Conservation (phyloP, 2,329 filamentous ascomycete species). For the Sporothrix inflata region DNA sequence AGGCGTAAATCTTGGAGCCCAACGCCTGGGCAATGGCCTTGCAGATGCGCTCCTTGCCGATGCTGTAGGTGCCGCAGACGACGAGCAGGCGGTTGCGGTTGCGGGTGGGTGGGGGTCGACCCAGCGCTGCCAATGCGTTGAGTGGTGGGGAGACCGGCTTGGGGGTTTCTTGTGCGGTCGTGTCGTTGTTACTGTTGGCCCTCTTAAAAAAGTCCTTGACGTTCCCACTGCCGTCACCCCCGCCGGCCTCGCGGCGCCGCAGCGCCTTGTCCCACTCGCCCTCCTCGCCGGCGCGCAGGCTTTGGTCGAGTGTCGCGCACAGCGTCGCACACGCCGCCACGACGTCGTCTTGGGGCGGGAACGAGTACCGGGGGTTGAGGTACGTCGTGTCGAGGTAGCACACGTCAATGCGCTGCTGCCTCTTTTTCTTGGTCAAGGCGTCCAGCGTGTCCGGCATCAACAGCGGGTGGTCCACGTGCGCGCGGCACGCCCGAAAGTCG, state of each 20-base stretch:
- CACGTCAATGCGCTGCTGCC: conserved; percentile 86
- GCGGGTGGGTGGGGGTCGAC: conserved; percentile 23
- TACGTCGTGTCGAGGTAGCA: conserved; percentile 99
- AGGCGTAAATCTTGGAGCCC: conserved; percentile 85
- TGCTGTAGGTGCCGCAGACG: conserved; percentile 94
- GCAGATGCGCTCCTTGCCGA: conserved; percentile 96
- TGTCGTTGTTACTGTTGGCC: conserved; percentile 35
- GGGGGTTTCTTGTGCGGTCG: conserved; percentile 38
- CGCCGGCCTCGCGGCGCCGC: conserved; percentile 39
- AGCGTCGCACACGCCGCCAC: conserved; percentile 85
- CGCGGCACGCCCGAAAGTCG: conserved; percentile 88
- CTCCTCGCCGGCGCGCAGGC: conserved; percentile 45
- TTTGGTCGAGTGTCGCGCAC: conserved; percentile 60
- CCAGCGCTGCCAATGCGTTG: conserved; percentile 35
- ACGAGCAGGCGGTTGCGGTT: conserved; percentile 74
- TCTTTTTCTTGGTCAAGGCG: conserved; percentile 62
- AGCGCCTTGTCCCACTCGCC: conserved; percentile 52
- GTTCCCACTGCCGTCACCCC: conserved; percentile 44
- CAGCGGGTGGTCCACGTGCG: conserved; percentile 80
- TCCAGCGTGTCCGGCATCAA: conserved; percentile 76
- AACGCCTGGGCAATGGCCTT: conserved; percentile 87
- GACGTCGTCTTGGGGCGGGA: conserved; percentile 86
- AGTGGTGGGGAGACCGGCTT: conserved; percentile 38
- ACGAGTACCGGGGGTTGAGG: conserved; percentile 91
- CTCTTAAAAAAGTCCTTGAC: conserved; percentile 57